These are phyloP conservation scores for Claviceps sorghi DNA, from an alignment of 2,329 filamentous ascomycete species.

Conservation along the genomic window DNA sequence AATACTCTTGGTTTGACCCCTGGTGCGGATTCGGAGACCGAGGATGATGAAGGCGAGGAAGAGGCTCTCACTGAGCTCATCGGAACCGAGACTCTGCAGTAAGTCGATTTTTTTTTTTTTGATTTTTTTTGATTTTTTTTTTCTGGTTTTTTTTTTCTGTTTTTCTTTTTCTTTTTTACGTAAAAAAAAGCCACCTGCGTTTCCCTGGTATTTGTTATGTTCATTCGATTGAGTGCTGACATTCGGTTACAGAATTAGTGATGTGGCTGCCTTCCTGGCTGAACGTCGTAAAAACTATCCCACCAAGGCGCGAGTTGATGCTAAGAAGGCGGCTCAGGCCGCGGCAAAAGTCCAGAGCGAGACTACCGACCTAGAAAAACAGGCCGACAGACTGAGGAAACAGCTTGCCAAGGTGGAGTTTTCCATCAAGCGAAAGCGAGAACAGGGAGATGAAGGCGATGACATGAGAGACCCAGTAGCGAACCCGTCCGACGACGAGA, in stretches of 20 bases:
- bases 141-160: neutral
- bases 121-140: neutral
- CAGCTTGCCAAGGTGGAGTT: constrained; percentile 58
- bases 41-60: constrained; percentile 58
- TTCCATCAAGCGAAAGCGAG: constrained; percentile 53
- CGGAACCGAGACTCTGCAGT: constrained; percentile 41
- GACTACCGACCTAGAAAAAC: constrained; percentile 42
- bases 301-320: constrained; percentile 54
- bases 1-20: constrained; percentile 60
- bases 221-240: neutral
- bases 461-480: constrained; percentile 44
- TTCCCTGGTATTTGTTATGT: neutral
- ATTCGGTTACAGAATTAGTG: constrained; percentile 36
- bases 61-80: constrained; percentile 45
- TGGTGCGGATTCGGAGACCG: constrained; percentile 46
- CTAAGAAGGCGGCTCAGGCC: constrained; percentile 40
- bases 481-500: constrained; percentile 40
- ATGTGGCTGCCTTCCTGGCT: constrained; percentile 66
- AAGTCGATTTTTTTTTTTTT: constrained; percentile 16
- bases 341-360: constrained; percentile 41
- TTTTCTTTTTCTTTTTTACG: neutral
- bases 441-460: constrained; percentile 52
- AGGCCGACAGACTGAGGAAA: constrained; percentile 47
- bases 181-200: neutral
- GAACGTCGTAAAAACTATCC: constrained; percentile 71